Evolutionary conservation across 148 eudicot genomes (phyloP).

Genomic region (Rhododendron vialii): DNA sequence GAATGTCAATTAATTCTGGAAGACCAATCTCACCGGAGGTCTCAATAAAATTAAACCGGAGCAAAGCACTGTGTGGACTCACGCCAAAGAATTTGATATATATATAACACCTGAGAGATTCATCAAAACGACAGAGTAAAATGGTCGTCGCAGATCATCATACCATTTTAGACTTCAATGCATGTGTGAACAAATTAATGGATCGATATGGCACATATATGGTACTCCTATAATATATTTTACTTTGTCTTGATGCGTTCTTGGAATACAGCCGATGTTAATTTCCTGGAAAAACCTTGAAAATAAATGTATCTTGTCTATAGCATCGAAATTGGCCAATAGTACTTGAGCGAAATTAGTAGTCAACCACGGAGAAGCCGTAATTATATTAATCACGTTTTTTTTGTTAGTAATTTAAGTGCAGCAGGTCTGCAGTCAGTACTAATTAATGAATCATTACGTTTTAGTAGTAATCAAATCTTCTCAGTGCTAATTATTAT

Average conservation of each 20-base stretch:
- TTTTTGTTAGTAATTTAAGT: not conserved
- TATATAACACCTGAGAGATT: too few relatives aligned
- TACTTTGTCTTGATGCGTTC: not conserved
- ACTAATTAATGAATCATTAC: not conserved
- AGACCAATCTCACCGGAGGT: too few relatives aligned
- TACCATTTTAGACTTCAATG: not conserved
- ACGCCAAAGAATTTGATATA: too few relatives aligned
- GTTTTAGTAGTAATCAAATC: not conserved
- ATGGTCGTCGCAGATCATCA: not conserved
- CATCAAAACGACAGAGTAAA: not conserved
- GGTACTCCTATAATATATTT: not conserved
- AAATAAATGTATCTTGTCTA: too few relatives aligned
- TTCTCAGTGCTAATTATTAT: not conserved
- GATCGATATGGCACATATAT: not conserved
- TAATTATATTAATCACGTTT: not conserved
- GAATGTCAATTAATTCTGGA: too few relatives aligned
- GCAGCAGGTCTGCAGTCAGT: not conserved
- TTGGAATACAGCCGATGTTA: too few relatives aligned
- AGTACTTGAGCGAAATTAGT: not conserved
- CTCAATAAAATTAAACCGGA: too few relatives aligned
- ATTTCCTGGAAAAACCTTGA: not conserved
- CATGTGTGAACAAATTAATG: not conserved
- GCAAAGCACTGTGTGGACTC: too few relatives aligned
- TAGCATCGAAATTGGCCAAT: not conserved
- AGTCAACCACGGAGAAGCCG: not conserved